phyloP scores from a whole-genome alignment of 129 eudicot genomes.

The Flaveria ramosissima region DNA sequence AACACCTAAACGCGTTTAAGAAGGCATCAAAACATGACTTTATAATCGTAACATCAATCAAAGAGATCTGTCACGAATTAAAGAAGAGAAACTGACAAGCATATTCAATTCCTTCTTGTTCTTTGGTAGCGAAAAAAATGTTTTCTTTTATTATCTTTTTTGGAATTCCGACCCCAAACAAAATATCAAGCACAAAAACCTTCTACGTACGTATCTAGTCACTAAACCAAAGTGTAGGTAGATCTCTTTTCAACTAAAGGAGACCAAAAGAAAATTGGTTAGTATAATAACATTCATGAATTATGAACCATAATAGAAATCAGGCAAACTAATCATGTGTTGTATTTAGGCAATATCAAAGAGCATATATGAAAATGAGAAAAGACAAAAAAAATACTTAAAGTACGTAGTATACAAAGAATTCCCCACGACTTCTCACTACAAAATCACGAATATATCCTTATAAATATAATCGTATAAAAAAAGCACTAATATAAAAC shows the following conservation, averaged over 20 bases:
- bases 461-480: constrained; percentile 1
- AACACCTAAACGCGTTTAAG: neutral
- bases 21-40: neutral
- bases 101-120: neutral
- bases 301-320: neutral
- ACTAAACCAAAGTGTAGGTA: neutral
- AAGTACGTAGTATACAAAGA: neutral
- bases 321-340: neutral
- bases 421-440: neutral
- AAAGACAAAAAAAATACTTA: neutral
- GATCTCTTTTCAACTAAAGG: neutral
- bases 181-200: neutral
- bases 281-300: neutral
- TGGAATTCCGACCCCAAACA: neutral
- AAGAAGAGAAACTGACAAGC: neutral
- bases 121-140: neutral
- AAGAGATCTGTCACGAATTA: neutral
- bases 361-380: neutral
- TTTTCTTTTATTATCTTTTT: neutral
- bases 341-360: neutral
- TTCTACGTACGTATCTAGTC: neutral
- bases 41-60: neutral
- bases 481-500: too few relatives aligned
- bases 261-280: neutral
- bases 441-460: neutral